Percentiles rank a stretch among this genome's conserved stretches.
These are phyloP conservation scores for Saccharomycopsis hybrid DNA, from an alignment of 1,139 yeast genomes.

Conservation along the genomic window DNA sequence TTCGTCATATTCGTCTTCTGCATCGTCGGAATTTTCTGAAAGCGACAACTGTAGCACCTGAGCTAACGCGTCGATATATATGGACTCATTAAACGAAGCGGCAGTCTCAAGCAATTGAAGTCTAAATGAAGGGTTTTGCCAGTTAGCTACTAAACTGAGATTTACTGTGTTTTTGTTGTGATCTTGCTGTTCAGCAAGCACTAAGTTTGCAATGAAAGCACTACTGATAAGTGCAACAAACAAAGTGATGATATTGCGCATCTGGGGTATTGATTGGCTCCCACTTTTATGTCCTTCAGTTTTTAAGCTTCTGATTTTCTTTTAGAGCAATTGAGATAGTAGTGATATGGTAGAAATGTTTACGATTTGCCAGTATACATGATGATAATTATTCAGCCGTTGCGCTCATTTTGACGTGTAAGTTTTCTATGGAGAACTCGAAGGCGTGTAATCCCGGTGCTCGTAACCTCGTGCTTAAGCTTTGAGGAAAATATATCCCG, in stretches of 20 bases:
- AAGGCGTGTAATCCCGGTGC: too few species aligned
- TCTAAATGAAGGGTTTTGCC: constrained; percentile 38
- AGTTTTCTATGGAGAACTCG: too few species aligned
- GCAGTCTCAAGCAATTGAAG: constrained; percentile 51
- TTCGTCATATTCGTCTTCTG: constrained; percentile 25
- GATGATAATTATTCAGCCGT: too few species aligned
- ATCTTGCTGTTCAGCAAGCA: constrained; percentile 1
- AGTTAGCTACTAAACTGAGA: constrained; percentile 26
- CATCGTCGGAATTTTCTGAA: constrained; percentile 26
- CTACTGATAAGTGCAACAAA: neutral
- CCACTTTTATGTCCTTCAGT: too few species aligned
- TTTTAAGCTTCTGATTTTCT: too few species aligned
- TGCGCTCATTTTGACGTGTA: too few species aligned
- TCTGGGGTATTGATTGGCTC: too few species aligned
- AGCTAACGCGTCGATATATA: constrained; percentile 43
- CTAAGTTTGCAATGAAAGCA: neutral
- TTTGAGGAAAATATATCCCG: too few species aligned
- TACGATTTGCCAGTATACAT: too few species aligned
- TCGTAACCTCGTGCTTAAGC: too few species aligned
- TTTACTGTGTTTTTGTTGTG: constrained; percentile 14
- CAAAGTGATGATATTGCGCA: neutral
- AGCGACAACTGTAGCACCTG: constrained; percentile 30
- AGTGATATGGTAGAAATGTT: too few species aligned
- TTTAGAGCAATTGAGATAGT: too few species aligned
- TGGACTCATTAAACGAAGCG: constrained; percentile 41